These are phyloP conservation scores for Zymoseptoria crescenta DNA, from an alignment of 2,329 filamentous ascomycete species.

Conservation along the genomic window DNA sequence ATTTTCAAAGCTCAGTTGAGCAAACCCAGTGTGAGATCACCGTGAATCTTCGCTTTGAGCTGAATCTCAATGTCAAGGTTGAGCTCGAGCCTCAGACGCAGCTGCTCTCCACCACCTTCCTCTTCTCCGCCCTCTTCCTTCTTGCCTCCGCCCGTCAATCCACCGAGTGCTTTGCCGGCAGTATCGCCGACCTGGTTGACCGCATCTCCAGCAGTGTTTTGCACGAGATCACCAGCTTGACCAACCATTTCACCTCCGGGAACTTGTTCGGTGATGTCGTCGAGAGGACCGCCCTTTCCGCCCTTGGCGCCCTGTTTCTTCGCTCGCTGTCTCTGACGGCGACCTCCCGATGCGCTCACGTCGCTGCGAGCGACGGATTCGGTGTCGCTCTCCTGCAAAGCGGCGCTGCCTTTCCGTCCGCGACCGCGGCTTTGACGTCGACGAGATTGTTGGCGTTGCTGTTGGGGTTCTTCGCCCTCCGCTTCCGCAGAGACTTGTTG, in stretches of 20 bases:
- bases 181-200: slow-evolving; percentile 38
- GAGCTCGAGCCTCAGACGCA: slow-evolving; percentile 51
- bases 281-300: slow-evolving; percentile 43
- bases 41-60: slow-evolving; percentile 58
- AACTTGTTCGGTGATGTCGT: slow-evolving; percentile 48
- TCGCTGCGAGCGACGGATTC: slow-evolving; percentile 49
- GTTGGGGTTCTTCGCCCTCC: slow-evolving; percentile 34
- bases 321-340: slow-evolving; percentile 48
- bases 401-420: slow-evolving; percentile 33
- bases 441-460: slow-evolving; percentile 36
- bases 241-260: slow-evolving; percentile 46
- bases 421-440: slow-evolving; percentile 45
- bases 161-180: slow-evolving; percentile 40
- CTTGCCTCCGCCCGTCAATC: slow-evolving; percentile 38
- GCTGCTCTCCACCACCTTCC: slow-evolving; percentile 40
- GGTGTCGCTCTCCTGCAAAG: slow-evolving; percentile 40
- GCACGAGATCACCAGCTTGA: slow-evolving; percentile 49
- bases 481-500: slow-evolving; percentile 29
- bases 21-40: slow-evolving; percentile 53
- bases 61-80: slow-evolving; percentile 57
- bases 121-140: slow-evolving; percentile 18
- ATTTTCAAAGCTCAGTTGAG: slow-evolving; percentile 28
- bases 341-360: slow-evolving; percentile 46
- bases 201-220: slow-evolving; percentile 45
- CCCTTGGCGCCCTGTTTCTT: slow-evolving; percentile 41